Conservation (phyloP, 441 rosid genomes). For the Flueggea neowawraea region DNA sequence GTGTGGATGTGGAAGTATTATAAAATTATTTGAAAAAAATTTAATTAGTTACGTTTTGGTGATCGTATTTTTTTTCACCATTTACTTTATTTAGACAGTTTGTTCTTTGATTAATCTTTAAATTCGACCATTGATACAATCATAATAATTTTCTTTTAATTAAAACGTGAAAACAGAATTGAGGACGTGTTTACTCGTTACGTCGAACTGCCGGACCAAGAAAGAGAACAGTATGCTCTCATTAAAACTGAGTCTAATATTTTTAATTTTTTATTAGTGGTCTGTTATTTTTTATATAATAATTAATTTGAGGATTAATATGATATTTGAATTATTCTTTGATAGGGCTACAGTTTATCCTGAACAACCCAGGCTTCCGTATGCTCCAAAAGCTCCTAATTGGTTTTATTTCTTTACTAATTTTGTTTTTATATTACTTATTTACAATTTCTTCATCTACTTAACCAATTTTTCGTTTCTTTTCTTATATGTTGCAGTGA, state of each 20-base stretch:
- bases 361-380: constrained; percentile 31
- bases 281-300: neutral
- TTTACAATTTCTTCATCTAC: neutral
- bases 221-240: constrained; percentile 36
- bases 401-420: neutral
- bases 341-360: constrained; percentile 33
- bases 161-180: constrained; percentile 20
- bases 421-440: neutral
- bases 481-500: constrained; percentile 30
- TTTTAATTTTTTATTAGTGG: too few species aligned
- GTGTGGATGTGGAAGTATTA: too few species aligned
- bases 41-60: too few species aligned
- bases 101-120: too few species aligned
- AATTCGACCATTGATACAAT: too few species aligned
- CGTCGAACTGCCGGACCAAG: constrained; percentile 40
- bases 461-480: neutral
- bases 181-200: constrained; percentile 46
- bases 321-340: neutral
- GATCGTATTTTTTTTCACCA: too few species aligned
- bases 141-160: neutral
- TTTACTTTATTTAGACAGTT: too few species aligned
- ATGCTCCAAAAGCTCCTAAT: neutral
- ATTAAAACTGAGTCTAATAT: neutral
- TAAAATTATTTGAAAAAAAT: too few species aligned
- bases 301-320: neutral